Base-by-base conservation (phyloP, 2,329 filamentous ascomycete genomes). In the Neofusicoccum laricinum region DNA sequence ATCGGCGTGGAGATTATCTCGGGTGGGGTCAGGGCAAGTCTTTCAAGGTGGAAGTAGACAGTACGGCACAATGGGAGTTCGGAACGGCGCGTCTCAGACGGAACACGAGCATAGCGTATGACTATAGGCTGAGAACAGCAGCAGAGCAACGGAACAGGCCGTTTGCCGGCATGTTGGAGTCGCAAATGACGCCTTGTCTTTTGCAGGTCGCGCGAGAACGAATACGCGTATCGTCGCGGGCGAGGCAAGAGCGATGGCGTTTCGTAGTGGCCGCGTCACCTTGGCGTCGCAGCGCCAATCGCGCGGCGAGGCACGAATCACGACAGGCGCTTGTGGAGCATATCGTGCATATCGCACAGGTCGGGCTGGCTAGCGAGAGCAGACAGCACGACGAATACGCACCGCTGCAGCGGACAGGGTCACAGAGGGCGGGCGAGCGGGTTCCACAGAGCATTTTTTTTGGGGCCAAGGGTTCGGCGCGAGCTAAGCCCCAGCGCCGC, bases 181-280 rank as follows among this genome's bases (percentile, higher is more conserved):
- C 14, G 19, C 34, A 21, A 55, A 19, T 53, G 51, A 55, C 19
- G 32, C 34, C 36, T 55, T 55, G 36, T 41, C 34, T 41, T 36
- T 55, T 19, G 36, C 51, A 55, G 25, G 17, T 25, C 51, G 51
- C n/a, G 55, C 55, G 55, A 45, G 30, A 36, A 59, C 55, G 55
- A n/a, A 59, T 21, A 59, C 55, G 55, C 55, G 55, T 36, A 19
- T 59, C 12, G 17, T 45, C 21, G 25, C 19, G 51, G 6, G 25
- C 30, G 40, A 36, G 55, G 41, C n/a, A 21, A 32, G 43, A 12
- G 25, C 41, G 21, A 59, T 46, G n/a, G 41, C 55, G 41, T 17
- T 17, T 43, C 53, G 38, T 45, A 43, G 55, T 15, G 40, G 55
- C 41, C 55, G 55, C 55, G 55, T 59, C 40, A 59, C 30, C 40